Percentiles rank a stretch among this genome's conserved stretches.
phyloP scores from a whole-genome alignment of 2,329 filamentous ascomycete species.

The Epicoccum sorghinum region DNA sequence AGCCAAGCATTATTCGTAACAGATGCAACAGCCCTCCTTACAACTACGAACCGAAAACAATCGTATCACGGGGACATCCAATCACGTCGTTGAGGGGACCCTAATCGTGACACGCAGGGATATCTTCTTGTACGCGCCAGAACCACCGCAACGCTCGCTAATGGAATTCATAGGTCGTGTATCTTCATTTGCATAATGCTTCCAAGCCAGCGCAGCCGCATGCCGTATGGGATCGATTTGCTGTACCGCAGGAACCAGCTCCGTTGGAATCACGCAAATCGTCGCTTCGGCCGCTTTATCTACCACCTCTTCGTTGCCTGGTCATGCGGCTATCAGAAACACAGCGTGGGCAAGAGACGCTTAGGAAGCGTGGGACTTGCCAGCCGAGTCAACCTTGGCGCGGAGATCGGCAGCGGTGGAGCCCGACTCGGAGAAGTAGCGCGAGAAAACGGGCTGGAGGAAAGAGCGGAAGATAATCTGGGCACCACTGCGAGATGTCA shows the following conservation, averaged over 20 bases:
- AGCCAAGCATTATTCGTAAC: constrained; percentile 5
- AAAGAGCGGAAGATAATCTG: constrained; percentile 97
- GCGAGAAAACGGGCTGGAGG: constrained; percentile 86
- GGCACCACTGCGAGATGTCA: constrained; percentile 70
- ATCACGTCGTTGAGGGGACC: constrained; percentile 23
- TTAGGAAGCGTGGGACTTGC: constrained; percentile 42
- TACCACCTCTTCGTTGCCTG: constrained; percentile 19
- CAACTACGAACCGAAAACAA: constrained; percentile 23
- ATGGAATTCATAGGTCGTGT: constrained; percentile 27
- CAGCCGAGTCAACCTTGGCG: constrained; percentile 79
- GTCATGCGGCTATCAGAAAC: constrained; percentile 40
- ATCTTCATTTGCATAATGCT: constrained; percentile 28
- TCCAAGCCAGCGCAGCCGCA: constrained; percentile 41
- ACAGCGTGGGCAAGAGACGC: constrained; percentile 17
- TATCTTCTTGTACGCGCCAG: constrained; percentile 30
- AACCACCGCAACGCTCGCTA: constrained; percentile 25
- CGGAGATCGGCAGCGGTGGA: constrained; percentile 87
- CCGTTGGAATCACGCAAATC: constrained; percentile 1
- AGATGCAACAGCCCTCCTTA: constrained; percentile 11
- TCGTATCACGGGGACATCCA: constrained; percentile 24
- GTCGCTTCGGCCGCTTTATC: constrained; percentile 1
- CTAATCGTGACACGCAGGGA: constrained; percentile 33
- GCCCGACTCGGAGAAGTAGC: constrained; percentile 77
- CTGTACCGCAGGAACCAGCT: constrained; percentile 18
- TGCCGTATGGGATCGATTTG: constrained; percentile 17